Evolutionary conservation across 176 grass and related monocot genomes (phyloP), one percentile per base, ranked within the genome.

Genomic region (Cocos nucifera): DNA sequence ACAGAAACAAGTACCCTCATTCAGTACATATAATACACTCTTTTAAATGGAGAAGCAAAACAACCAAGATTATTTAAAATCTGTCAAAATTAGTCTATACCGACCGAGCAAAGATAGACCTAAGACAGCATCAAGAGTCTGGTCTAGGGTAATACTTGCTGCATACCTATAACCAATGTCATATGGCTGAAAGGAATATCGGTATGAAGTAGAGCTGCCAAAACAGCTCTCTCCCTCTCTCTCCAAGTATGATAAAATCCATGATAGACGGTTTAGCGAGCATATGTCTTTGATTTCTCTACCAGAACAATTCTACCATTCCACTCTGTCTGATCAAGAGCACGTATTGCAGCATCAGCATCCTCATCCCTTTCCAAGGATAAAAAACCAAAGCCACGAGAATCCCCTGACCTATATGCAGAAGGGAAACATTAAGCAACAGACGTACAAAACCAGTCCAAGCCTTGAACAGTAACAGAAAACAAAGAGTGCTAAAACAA

Each of bases 291-390:
- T 49, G 87, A 86, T 83, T 95, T 95, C 81, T 95, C 85, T 59
- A 95, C 89, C 64, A 88, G 78, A 73, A 95, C 83, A 61, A 95
- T 85, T 69, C 85, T 85, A 50, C 85, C 85, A 65, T 85, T 95
- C 89, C 89, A 95, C 49, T 77, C 80, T 18, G 80, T 82, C 61
- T 85, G 83, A 22, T 95, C 79, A 25, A 86, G 72, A 74, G 84
- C 75, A 76, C 78, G 82, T 51, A 95, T 89, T 66, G 89, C 89
- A 69, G 78, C 89, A 80, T 95, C 85, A 6, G 89, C 89, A 55
- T 95, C 89, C 77, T 83, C 84, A 68, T 95, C 84, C 75, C 51
- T 95, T 64, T 82, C 89, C 73, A 95, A 64, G 12, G 75, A 78
- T 75, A 95, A 60, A 75, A 95, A 95, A 53, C 85, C 89, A 83